Base-by-base conservation (phyloP, 225 moss, liverwort and hornwort species). In the Marchantia paleacea region DNA sequence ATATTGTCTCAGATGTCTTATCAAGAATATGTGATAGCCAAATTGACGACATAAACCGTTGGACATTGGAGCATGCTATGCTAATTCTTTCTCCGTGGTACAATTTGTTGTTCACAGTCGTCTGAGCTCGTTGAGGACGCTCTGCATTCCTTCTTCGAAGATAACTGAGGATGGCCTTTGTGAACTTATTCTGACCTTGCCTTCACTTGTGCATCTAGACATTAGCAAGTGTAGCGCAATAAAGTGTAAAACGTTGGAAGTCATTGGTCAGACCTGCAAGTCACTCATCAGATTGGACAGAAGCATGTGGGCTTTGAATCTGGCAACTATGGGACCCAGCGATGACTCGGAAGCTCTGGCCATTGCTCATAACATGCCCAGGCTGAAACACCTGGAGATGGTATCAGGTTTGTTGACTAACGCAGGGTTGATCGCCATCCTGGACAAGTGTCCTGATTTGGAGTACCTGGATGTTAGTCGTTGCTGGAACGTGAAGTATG, bases 361-460 rank as follows among this genome's bases (percentile, higher is more conserved):
- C 20, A 83, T 83, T 24, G 72, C 83, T 24, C 63, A 83, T 22
- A 60, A 79, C 73, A 83, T 83, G 83, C 78, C 79, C 12, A 83
- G 73, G 79, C 73, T 83, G 26, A 78, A 79, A 26, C 73, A 79
- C 31, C 52, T 83, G 58, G 83, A 83, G 63, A 61, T 83, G 65
- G 52, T 39, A 25, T 30, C 63, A 58, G 79, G 79, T 24, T 70
- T 72, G 28, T 39, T 83, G 25, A 79, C 79, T 31, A 79, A 83
- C 22, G 28, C 47, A 63, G 79, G 83, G 0, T 74, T 83, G 73
- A 49, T 65, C n/a, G 83, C 79, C 20, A 83, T 83, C 19, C 73
- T 83, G 15, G 83, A 83, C 49, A 62, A 19, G 24, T 83, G 83
- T 79, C 78, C 63, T 20, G 78, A 72, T 28, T 48, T 83, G 78